Conservation (phyloP, 768 basidiomycete species). For the Megacollybia marginata region DNA sequence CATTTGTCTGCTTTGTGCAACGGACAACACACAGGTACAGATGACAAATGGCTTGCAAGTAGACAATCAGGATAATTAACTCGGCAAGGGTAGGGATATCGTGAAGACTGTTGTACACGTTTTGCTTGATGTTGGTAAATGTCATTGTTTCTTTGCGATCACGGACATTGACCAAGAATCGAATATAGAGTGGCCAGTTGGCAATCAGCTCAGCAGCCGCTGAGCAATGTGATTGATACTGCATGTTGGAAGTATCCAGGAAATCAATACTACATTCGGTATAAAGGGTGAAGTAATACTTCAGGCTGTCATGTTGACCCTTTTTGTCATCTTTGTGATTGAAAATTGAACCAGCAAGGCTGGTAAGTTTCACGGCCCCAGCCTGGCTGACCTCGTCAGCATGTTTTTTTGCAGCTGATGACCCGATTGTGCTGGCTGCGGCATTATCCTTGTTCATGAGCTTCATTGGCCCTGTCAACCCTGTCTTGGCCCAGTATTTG, state of each 20-base stretch:
- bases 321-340: slow-evolving; percentile 27
- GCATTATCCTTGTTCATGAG: slow-evolving; percentile 19
- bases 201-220: slow-evolving; percentile 16
- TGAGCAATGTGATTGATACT: slow-evolving; percentile 21
- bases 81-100: slow-evolving; percentile 9
- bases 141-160: slow-evolving; percentile 12
- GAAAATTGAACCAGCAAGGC: slow-evolving; percentile 22
- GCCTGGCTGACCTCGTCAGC: slow-evolving; percentile 13
- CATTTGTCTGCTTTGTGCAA: neutral
- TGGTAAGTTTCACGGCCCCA: slow-evolving; percentile 18
- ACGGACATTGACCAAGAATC: slow-evolving; percentile 14
- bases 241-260: slow-evolving; percentile 27
- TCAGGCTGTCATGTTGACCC: slow-evolving; percentile 18
- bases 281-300: slow-evolving; percentile 10
- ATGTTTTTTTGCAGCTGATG: slow-evolving; percentile 6
- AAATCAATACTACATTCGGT: slow-evolving; percentile 14
- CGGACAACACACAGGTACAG: slow-evolving; percentile 8
- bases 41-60: slow-evolving; percentile 3
- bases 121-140: slow-evolving; percentile 17
- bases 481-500: slow-evolving; percentile 11
- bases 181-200: slow-evolving; percentile 7
- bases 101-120: slow-evolving; percentile 8
- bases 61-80: slow-evolving; percentile 4
- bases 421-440: slow-evolving; percentile 8
- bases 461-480: slow-evolving; percentile 8